Conservation (phyloP, 192 early-diverging fungal species). For the Gigaspora rosea region DNA sequence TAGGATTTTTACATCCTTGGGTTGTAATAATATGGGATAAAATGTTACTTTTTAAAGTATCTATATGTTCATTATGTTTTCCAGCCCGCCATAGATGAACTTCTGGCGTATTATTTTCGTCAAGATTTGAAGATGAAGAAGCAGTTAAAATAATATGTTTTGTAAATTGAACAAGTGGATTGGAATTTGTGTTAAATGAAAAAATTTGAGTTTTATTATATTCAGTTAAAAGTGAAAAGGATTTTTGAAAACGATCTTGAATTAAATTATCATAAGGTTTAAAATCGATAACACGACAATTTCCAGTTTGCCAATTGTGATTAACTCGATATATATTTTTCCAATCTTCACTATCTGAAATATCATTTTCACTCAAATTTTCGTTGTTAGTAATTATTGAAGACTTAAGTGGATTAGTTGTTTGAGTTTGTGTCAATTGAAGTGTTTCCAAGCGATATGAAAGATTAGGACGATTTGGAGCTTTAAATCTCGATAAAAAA, state of each 20-base stretch:
- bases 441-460: background rate
- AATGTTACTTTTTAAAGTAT: background rate
- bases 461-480: constrained; percentile 23
- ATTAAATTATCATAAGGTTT: constrained; percentile 3
- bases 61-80: constrained; percentile 18
- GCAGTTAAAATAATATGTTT: constrained; percentile 37
- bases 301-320: constrained; percentile 57
- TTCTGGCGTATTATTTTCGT: background rate
- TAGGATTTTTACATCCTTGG: constrained; percentile 2
- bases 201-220: background rate
- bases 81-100: constrained; percentile 14
- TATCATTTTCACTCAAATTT: background rate
- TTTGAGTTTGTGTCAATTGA: constrained; percentile 14
- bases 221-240: background rate
- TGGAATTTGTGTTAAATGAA: constrained; percentile 25
- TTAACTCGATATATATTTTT: constrained; percentile 47
- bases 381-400: background rate
- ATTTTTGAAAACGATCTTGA: background rate
- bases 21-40: background rate
- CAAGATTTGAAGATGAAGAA: background rate
- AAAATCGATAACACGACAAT: constrained; percentile 28
- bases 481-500: constrained; percentile 43
- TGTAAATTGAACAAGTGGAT: constrained; percentile 42
- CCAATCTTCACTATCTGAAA: constrained; percentile 37
- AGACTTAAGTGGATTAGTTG: background rate